Evolutionary conservation across 1,284 basidiomycete species (phyloP).

Genomic region (Sanghuangporus baumii): DNA sequence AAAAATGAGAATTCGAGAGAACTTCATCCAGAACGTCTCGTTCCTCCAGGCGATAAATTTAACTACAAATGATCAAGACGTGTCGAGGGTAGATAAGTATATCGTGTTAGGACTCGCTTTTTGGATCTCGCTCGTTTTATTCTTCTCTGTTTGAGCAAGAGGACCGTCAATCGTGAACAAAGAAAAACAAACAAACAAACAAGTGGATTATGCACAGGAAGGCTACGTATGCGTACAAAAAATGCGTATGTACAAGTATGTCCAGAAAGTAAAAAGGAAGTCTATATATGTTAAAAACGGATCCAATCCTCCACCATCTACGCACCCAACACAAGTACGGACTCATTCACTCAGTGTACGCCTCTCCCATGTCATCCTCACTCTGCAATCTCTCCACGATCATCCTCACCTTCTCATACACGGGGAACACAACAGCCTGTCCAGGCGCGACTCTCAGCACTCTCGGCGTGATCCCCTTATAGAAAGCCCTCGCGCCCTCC

Average conservation of each 20-base stretch:
- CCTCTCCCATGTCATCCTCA: constrained; percentile 44
- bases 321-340: background rate
- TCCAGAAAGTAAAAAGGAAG: background rate
- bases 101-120: too few relatives aligned
- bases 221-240: background rate
- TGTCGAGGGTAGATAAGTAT: too few relatives aligned
- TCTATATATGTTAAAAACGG: background rate
- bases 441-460: constrained; percentile 96
- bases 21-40: too few relatives aligned
- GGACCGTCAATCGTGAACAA: too few relatives aligned
- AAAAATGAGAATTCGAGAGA: background rate
- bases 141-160: too few relatives aligned
- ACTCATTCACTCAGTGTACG: constrained; percentile 57
- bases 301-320: background rate
- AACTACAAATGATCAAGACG: too few relatives aligned
- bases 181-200: too few relatives aligned
- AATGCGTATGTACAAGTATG: background rate
- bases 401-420: constrained; percentile 81
- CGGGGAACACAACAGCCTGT: constrained; percentile 85
- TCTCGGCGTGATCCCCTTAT: constrained; percentile 96
- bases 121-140: too few relatives aligned
- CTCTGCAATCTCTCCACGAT: constrained; percentile 68
- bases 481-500: constrained; percentile 89
- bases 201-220: background rate
- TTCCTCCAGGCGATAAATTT: too few relatives aligned